These are phyloP conservation scores for Phaeosphaeriaceae sp. DNA, from an alignment of 2,329 filamentous ascomycete species.

Conservation along the genomic window DNA sequence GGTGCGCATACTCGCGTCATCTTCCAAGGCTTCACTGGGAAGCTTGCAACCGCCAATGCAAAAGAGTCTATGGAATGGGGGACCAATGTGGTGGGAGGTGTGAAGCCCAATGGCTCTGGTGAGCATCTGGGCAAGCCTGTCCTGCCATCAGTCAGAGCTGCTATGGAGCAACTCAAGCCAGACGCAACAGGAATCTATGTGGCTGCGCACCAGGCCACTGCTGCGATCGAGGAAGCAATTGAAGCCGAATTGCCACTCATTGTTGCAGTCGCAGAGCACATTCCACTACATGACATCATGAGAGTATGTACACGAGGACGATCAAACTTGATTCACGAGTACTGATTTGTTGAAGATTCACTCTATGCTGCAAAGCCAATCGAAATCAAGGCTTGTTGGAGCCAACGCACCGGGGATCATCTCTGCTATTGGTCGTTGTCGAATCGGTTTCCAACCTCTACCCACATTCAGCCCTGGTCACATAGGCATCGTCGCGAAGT, in stretches of 20 bases:
- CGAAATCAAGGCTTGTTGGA: conserved; percentile 75
- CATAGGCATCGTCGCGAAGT: conserved; percentile 81
- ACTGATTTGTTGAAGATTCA: conserved; percentile 62
- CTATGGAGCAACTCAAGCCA: conserved; percentile 74
- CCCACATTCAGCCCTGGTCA: conserved; percentile 74
- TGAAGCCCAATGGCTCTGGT: conserved; percentile 73
- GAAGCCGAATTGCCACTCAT: conserved; percentile 80
- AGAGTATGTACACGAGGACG: conserved; percentile 57
- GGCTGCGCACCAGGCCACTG: conserved; percentile 74
- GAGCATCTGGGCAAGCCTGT: conserved; percentile 78
- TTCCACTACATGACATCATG: conserved; percentile 79
- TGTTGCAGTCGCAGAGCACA: conserved; percentile 81
- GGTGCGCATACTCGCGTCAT: conserved; percentile 72
- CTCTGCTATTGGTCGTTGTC: conserved; percentile 73
- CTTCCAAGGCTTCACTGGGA: conserved; percentile 76
- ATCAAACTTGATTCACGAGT: conserved; percentile 49
- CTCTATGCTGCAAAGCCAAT: conserved; percentile 74
- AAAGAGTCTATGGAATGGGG: conserved; percentile 79
- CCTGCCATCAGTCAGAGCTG: conserved; percentile 72
- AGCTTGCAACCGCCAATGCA: conserved; percentile 76
- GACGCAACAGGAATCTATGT: conserved; percentile 84
- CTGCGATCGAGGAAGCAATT: conserved; percentile 80
- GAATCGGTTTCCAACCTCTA: conserved; percentile 79
- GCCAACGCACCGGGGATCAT: conserved; percentile 86
- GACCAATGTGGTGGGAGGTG: conserved; percentile 80